These are phyloP conservation scores for Macrocybe gigantea DNA, from an alignment of 768 basidiomycete genomes.

Conservation along the genomic window DNA sequence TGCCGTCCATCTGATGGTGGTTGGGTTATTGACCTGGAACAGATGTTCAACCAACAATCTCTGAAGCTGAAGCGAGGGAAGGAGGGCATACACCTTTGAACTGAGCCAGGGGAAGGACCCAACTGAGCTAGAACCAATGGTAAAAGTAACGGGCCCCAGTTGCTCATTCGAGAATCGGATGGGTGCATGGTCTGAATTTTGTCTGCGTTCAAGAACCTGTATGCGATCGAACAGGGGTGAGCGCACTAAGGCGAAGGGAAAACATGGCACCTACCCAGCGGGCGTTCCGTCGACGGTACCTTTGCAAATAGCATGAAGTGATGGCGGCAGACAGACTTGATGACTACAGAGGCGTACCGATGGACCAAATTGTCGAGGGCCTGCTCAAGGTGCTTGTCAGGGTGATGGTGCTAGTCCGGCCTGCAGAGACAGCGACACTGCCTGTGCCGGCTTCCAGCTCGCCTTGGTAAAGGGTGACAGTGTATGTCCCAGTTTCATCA, in stretches of 20 bases:
- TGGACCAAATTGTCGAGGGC: constrained; percentile 37
- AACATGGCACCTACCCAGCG: constrained; percentile 21
- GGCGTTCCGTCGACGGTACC: constrained; percentile 42
- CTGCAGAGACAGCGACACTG: constrained; percentile 34
- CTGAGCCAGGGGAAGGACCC: constrained; percentile 44
- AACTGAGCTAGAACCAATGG: constrained; percentile 31
- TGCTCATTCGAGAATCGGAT: constrained; percentile 41
- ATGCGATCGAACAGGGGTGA: too few species aligned
- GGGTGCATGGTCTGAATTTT: constrained; percentile 46
- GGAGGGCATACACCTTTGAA: constrained; percentile 28
- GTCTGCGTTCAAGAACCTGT: constrained; percentile 41
- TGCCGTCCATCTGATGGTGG: constrained; percentile 35
- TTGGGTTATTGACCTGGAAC: constrained; percentile 34
- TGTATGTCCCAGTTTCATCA: constrained; percentile 46
- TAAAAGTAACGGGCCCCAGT: constrained; percentile 42
- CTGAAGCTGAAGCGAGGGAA: neutral
- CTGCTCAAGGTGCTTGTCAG: constrained; percentile 23
- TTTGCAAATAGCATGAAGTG: constrained; percentile 7
- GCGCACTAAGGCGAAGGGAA: too few species aligned
- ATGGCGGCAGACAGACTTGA: neutral
- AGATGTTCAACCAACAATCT: neutral
- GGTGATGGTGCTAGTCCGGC: constrained; percentile 27
- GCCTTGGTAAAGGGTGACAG: constrained; percentile 37
- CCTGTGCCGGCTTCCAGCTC: constrained; percentile 40
- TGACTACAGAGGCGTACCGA: constrained; percentile 21